Base-by-base conservation (phyloP, 192 early-diverging fungal species). In the Coemansia sp. region DNA sequence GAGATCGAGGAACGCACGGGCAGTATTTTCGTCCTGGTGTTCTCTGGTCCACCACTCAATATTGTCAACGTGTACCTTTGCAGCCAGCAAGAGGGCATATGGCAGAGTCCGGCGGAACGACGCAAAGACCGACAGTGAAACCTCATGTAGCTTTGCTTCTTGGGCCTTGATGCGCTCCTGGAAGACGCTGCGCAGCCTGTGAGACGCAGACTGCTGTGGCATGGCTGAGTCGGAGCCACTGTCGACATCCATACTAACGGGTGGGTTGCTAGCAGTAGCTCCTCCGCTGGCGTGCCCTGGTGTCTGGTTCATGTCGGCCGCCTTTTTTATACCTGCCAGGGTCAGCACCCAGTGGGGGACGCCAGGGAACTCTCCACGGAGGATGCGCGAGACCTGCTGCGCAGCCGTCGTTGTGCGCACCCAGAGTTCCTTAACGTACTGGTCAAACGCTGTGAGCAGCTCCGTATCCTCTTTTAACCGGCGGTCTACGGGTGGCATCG, bases 81-180 rank as follows among this genome's bases (percentile, higher is more conserved):
- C 68, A 6, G 62, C 67, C 50, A 78, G 54, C 47, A 78, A 44
- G 13, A 78, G 60, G 3, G 74, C 64, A 33, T 78, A 78, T 9
- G 74, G 74, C 57, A 78, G 56, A 12, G 74, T 78, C 38, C 74
- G 64, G 24, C 65, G 74, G 58, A 67, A 78, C 2, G 74, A 78
- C 6, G 74, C 58, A 48, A 78, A 63, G 12, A 71, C 74, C 22
- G 74, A 78, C 11, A 60, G 51, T 0, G 68, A 61, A 25, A 78
- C 53, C 42, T 67, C 68, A 19, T 64, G 74, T 21, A 78, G 50
- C 8, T 64, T 64, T 23, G 57, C 57, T 46, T 78, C 74, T 17
- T 71, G 64, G 7, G 61, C 63, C 45, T 55, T 66, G 46, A 78
- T 71, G 43, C 57, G 55, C 40, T 71, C 68, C 21, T 69, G 68